Percentiles rank a stretch among this genome's conserved stretches.
Conservation (phyloP, 345 rosid genomes). For the Brassica napus region DNA sequence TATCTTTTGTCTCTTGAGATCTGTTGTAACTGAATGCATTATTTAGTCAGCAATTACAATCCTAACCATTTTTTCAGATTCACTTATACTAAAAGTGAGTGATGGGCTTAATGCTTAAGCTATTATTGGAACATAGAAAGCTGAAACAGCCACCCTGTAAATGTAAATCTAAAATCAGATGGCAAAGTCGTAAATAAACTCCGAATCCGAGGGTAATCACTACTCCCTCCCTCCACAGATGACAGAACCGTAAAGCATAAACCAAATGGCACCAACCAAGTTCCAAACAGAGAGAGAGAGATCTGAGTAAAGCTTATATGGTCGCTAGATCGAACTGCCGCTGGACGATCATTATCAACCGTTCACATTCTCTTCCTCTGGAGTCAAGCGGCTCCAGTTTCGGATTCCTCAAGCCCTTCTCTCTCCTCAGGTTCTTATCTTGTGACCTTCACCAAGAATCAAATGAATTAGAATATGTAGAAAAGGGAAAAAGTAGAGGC, state of each 20-base stretch:
- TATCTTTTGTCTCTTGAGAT: not conserved
- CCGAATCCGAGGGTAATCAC: slow-evolving; percentile 18
- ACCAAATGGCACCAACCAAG: slow-evolving; percentile 17
- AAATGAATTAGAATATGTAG: not conserved
- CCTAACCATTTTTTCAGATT: not conserved
- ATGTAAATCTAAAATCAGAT: slow-evolving; percentile 15
- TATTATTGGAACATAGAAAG: not conserved
- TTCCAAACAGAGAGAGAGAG: slow-evolving; percentile 27
- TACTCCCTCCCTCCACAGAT: not conserved
- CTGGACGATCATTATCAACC: not conserved
- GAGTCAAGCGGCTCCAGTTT: slow-evolving; percentile 6
- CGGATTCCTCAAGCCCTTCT: no score
- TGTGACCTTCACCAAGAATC: slow-evolving; percentile 11
- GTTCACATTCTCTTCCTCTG: slow-evolving; percentile 10
- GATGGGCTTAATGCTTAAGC: not conserved
- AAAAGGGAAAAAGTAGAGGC: not conserved
- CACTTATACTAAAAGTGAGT: not conserved
- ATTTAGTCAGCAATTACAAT: not conserved
- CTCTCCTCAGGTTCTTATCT: no score
- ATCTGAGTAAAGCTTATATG: slow-evolving; percentile 44
- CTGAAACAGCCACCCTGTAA: slow-evolving; percentile 30
- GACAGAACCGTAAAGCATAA: slow-evolving; percentile 16
- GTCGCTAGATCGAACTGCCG: slow-evolving; percentile 14
- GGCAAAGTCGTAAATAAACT: slow-evolving; percentile 38
- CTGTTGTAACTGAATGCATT: not conserved